Evolutionary conservation across 805 yeast genomes (phyloP), one percentile per base, ranked within the genome.

Genomic region (Clavispora vitiphila): DNA sequence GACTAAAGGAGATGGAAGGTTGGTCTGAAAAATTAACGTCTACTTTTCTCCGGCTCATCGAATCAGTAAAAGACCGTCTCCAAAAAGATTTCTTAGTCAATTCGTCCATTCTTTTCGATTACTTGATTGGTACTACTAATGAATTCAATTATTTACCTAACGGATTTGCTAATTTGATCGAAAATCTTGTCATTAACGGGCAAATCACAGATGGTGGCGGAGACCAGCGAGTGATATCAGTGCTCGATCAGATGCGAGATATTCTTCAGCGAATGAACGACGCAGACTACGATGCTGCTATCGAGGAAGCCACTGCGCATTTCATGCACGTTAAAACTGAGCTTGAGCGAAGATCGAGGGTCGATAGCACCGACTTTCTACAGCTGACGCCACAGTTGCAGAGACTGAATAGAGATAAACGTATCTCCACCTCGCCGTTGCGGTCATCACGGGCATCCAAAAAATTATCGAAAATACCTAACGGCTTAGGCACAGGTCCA

Each of bases 21-120:
- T 84, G 90, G 89, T 50, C 65, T 12, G 68, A 64, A 0, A 51
- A 56, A 24, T 78, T 78, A 56, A 62, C 74, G 3, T 40, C 55
- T 1, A 43, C 69, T 0, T 77, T 73, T 42, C 70, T 74, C 12
- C 53, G 61, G 2, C 59, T 68, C 35, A 54, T 79, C 4, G 57
- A 61, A 1, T 54, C 69, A 23, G 57, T 82, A 26, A 71, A 68
- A 25, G 78, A 76, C 19, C 57, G 70, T 0, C 59, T 78, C 3
- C 80, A 80, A 31, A 71, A 66, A 39, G 81, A 81, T 27, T 67
- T 82, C 5, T 57, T 81, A 18, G 71, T 76, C 42, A 73, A 74
- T 47, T 73, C 86, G 1, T 74, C 84, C 0, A 60, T 77, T 5
- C 58, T 78, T 23, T 72, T 76, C 53, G 89, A 81, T 52, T 71